Percentiles rank a stretch among this genome's conserved stretches.
Conservation (phyloP, 1,139 yeast species). For the Scheffersomyces parashehatae region DNA sequence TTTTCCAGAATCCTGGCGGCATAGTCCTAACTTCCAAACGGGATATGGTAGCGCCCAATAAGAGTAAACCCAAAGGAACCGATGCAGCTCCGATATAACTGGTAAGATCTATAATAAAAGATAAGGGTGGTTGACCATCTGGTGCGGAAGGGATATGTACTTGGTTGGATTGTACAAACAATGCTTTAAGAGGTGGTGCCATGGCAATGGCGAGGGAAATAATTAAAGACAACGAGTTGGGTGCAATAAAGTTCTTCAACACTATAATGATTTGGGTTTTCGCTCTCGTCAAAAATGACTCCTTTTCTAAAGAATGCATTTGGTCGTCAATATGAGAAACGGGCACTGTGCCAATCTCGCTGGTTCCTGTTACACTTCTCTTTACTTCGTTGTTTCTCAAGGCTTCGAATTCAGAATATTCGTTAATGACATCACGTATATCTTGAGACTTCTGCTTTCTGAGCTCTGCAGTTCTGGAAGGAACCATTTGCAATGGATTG, state of each 20-base stretch:
- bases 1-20: conserved; percentile 73
- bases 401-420: conserved; percentile 52
- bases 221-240: conserved; percentile 67
- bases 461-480: conserved; percentile 34
- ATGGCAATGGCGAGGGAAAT: conserved; percentile 66
- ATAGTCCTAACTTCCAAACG: conserved; percentile 60
- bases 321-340: background rate
- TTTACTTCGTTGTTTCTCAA: conserved; percentile 19
- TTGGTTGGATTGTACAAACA: conserved; percentile 52
- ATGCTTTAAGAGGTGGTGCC: conserved; percentile 84
- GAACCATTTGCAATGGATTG: conserved; percentile 15
- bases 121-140: conserved; percentile 77
- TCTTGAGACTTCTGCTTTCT: conserved; percentile 52
- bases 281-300: background rate
- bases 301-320: background rate
- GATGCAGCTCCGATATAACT: conserved; percentile 82
- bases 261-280: conserved; percentile 12
- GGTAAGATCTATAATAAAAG: conserved; percentile 79
- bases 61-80: conserved; percentile 80
- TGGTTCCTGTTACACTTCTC: conserved; percentile 2
- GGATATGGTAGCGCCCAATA: conserved; percentile 86
- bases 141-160: conserved; percentile 64
- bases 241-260: conserved; percentile 63
- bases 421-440: conserved; percentile 57
- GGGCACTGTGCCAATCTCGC: background rate